Evolutionary conservation across 495 filamentous ascomycete species (phyloP), one percentile per base, ranked within the genome.

Genomic region (Annulohypoxylon maeteangense): DNA sequence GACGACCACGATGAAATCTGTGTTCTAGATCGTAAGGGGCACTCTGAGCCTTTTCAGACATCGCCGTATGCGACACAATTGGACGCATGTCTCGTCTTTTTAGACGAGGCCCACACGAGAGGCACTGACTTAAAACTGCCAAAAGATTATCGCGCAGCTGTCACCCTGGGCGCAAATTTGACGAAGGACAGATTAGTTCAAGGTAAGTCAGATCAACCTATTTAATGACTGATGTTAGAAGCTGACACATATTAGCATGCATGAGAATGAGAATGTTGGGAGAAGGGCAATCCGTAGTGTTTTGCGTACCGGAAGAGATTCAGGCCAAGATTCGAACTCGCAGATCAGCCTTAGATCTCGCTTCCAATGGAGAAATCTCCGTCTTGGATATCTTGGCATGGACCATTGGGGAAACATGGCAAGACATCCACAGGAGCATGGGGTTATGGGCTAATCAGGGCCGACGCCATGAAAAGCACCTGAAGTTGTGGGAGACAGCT

Each of bases 31-130:
- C 79, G 81, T 22, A 71, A 80, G 29, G 86, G 86, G 0, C 78
- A 62, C 0, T 72, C 80, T 0, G 86, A 90, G 59, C 76, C 78
- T 0, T 79, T 94, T 4, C 80, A 85, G 6, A 79, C 79, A 0
- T 93, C 92, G 0, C 83, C 90, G 0, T 94, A 87, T 73, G 71
- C 81, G 0, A 79, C 84, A 7, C 85, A 90, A 10, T 80, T 93
- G 27, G 87, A 87, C 10, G 67, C 76, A 0, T 94, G 91, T 68
- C 78, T 92, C 0, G 87, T 94, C 0, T 94, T 90, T 71, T 81
- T 94, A 1, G 92, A 94, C 53, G 88, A 95, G 67, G 86, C 87
- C 0, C 92, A 95, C 68, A 93, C 92, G 0, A 78, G 92, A 69
- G 92, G 92, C 0, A 91, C 87, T 0, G 91, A 95, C 71, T 71